Evolutionary conservation across 352 stramenopile species (phyloP).

Genomic region (Achlya hypogyna): DNA sequence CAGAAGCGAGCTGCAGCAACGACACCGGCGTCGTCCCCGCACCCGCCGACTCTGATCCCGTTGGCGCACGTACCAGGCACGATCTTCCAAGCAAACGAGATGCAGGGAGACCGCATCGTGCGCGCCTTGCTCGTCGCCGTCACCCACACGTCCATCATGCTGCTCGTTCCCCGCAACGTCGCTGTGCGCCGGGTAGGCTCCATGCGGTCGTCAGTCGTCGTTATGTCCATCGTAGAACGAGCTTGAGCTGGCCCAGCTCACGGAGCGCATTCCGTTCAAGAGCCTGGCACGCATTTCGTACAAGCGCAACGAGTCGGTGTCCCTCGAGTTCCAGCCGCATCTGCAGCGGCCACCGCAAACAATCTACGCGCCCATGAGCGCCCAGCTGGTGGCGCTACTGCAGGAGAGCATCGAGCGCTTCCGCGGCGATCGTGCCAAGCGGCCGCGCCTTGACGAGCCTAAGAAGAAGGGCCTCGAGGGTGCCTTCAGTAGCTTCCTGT

Average conservation of each 20-base stretch:
- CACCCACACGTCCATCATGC: not conserved
- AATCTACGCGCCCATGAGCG: conserved; percentile 6
- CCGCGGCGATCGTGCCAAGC: not conserved
- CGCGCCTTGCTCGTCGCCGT: not conserved
- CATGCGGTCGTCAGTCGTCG: not conserved
- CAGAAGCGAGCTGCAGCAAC: not conserved
- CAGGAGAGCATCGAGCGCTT: conserved; percentile 3
- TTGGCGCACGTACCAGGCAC: conserved; percentile 10
- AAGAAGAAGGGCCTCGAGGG: conserved; percentile 4
- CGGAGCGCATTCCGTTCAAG: conserved; percentile 7
- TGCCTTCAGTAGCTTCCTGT: conserved; percentile 1
- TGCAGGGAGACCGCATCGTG: not conserved
- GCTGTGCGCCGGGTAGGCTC: not conserved
- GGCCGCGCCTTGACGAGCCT: not conserved
- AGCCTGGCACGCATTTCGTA: not conserved
- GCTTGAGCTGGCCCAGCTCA: not conserved
- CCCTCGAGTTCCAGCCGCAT: conserved; percentile 1
- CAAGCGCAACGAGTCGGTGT: conserved; percentile 17
- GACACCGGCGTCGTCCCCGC: not conserved
- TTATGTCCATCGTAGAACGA: not conserved
- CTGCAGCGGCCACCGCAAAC: not conserved
- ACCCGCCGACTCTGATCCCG: not conserved
- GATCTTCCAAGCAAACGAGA: conserved; percentile 11
- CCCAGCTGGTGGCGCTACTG: not conserved
- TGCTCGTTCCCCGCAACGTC: not conserved